Conservation (phyloP, 2,329 filamentous ascomycete species). For the Helotiales sp. region DNA sequence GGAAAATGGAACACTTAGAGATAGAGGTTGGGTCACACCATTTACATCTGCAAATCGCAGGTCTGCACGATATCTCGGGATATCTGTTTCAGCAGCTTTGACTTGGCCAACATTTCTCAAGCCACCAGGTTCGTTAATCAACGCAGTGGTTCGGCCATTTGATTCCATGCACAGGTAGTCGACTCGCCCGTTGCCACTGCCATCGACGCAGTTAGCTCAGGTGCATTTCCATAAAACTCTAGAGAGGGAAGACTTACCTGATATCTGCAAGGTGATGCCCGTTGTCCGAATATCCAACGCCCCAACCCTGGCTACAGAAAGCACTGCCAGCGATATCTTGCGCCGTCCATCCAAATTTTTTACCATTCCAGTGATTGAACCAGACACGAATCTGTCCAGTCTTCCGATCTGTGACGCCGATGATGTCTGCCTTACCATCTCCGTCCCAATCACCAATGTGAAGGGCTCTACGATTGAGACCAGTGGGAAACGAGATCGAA, state of each 20-base stretch:
- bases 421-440: slow-evolving; percentile 46
- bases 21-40: slow-evolving; percentile 25
- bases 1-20: neutral
- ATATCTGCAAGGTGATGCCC: slow-evolving; percentile 45
- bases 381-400: neutral
- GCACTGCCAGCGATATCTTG: neutral
- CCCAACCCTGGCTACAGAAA: slow-evolving; percentile 37
- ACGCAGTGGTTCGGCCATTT: slow-evolving; percentile 39
- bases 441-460: slow-evolving; percentile 32
- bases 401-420: slow-evolving; percentile 39
- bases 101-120: slow-evolving; percentile 39
- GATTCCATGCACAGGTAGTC: slow-evolving; percentile 45
- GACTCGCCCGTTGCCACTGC: slow-evolving; percentile 32
- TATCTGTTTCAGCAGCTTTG: slow-evolving; percentile 40
- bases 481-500: neutral
- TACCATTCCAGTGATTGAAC: neutral
- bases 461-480: neutral
- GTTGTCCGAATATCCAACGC: slow-evolving; percentile 39
- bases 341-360: neutral
- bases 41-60: slow-evolving; percentile 48
- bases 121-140: slow-evolving; percentile 31
- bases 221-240: neutral
- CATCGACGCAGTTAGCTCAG: neutral
- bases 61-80: slow-evolving; percentile 43
- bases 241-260: neutral